Base-by-base conservation (phyloP, 495 filamentous ascomycete species). In the Hypoxylon trugodes region DNA sequence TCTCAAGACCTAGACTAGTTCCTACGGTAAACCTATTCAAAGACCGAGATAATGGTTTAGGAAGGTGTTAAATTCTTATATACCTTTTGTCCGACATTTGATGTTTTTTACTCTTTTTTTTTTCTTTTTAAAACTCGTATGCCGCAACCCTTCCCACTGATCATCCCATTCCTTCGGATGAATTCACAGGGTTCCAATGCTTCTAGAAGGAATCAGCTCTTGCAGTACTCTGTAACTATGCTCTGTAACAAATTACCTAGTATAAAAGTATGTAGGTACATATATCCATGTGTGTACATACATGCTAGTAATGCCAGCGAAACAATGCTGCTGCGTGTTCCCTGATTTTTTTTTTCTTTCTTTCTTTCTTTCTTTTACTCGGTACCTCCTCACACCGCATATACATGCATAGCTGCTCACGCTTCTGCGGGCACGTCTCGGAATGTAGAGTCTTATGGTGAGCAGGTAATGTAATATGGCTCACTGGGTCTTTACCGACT, bases 191-290 rank as follows among this genome's bases (percentile, higher is more conserved):
- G 58, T 67, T 42, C 22, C 41, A 61, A 53, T 67, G 64, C 64
- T 67, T 67, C 64, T 67, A 67, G 64, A 67, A 67, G 52, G 58
- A 61, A 52, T 67, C 51, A 28, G 30, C 19, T 36, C 32, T 36
- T 22, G 30, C 42, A 10, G 50, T 52, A 32, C 16, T 16, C 22
- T 6, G 24, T 30, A 40, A 30, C 22, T 32, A n/a, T 41, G 26
- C n/a, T 38, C 53, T 49, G 38, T 52, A 46, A 62, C 33, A 59
- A n/a, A n/a, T n/a, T n/a, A n/a, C n/a, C n/a, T n/a, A n/a, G n/a
- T n/a, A n/a, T n/a, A n/a, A n/a, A n/a, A 35, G 22, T 15, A 53
- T 16, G 13, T 16, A 40, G 16, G 32, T 36, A 36, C 8, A 36
- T 32, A 45, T 22, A 45, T 21, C 3, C 22, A 24, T 30, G 22